Evolutionary conservation across 2,329 filamentous ascomycete genomes (phyloP), one percentile per base, ranked within the genome.

Genomic region (Hymenoscyphus fraxineus): DNA sequence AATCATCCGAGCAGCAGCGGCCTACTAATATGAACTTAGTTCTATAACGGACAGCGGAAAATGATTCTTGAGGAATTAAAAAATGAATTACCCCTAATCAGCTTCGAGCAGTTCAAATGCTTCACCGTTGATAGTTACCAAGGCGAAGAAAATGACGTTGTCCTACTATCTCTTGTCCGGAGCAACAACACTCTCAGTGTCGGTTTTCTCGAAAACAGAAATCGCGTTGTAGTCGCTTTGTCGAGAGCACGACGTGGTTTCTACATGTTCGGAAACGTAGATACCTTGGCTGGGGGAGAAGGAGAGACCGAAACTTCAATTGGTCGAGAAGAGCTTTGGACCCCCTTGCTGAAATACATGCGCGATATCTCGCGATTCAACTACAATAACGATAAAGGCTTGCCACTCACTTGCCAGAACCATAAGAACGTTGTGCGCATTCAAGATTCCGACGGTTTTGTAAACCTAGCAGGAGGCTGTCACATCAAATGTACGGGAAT

Each of bases 41-140:
- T 95, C 73, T 97, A 97, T 79, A 92, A 91, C 55, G 93, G 91
- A 0, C 93, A 97, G 73, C 83, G 88, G 56, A 89, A 89, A 68
- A 77, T 82, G 2, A 81, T 97, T 2, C 71, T 87, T 0, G 80
- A 78, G 22, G 67, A 78, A 5, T 67, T 83, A 57, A 78, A 73
- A 66, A 72, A 71, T 7, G 76, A 81, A 64, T 72, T 73, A 0
- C 79, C 81, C 60, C 77, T 87, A 56, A 9, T 55, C 40, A 27
- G 12, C 1, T 58, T 63, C 2, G 58, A 58, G 0, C 69, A 69
- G 32, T 76, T 76, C 70, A 88, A 88, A 1, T 88, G 96, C 1
- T 85, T 86, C 40, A 97, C 93, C 0, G 91, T 97, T 0, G 93
- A 97, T 72, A 91, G 90, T 0, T 97, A 94, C 72, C 93, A 97